phyloP scores from a whole-genome alignment of 352 stramenopile genomes.

The Pythium sukuiense region DNA sequence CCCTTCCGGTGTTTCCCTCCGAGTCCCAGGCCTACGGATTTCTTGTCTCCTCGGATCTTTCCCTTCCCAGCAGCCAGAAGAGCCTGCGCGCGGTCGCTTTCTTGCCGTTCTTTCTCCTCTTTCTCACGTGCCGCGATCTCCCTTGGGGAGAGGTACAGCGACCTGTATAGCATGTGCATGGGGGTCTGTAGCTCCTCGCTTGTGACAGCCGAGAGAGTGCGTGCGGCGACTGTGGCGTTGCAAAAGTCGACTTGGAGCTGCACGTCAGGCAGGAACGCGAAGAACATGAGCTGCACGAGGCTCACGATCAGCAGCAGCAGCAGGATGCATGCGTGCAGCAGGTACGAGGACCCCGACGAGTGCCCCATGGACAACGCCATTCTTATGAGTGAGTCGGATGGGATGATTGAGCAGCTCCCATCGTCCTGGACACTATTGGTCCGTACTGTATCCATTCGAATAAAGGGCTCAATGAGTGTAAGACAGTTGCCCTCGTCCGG shows the following conservation, averaged over 20 bases:
- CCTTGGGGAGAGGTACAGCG: slow-evolving; percentile 64
- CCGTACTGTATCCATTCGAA: slow-evolving; percentile 5
- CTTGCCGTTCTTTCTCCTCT: slow-evolving; percentile 35
- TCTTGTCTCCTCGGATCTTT: slow-evolving; percentile 28
- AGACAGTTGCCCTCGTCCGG: neutral
- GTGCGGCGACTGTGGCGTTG: slow-evolving; percentile 47
- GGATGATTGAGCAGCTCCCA: neutral
- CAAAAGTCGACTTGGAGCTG: slow-evolving; percentile 61
- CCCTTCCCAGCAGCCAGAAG: slow-evolving; percentile 17
- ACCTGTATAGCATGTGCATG: slow-evolving; percentile 77
- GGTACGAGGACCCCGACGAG: slow-evolving; percentile 53
- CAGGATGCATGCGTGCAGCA: slow-evolving; percentile 69
- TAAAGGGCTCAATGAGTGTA: neutral
- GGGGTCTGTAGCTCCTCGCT: slow-evolving; percentile 53
- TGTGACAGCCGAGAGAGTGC: slow-evolving; percentile 40
- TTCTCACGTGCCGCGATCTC: slow-evolving; percentile 53
- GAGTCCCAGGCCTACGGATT: neutral
- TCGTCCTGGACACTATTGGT: neutral
- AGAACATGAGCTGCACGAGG: slow-evolving; percentile 74
- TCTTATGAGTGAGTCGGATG: neutral
- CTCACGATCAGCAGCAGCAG: slow-evolving; percentile 74
- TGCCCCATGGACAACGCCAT: slow-evolving; percentile 31
- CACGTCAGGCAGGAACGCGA: slow-evolving; percentile 69
- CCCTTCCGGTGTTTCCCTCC: slow-evolving; percentile 17
- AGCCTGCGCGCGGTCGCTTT: slow-evolving; percentile 30